Percentiles rank a stretch among this genome's conserved stretches.
Conservation (phyloP, 495 filamentous ascomycete species). For the Collariella sp. region DNA sequence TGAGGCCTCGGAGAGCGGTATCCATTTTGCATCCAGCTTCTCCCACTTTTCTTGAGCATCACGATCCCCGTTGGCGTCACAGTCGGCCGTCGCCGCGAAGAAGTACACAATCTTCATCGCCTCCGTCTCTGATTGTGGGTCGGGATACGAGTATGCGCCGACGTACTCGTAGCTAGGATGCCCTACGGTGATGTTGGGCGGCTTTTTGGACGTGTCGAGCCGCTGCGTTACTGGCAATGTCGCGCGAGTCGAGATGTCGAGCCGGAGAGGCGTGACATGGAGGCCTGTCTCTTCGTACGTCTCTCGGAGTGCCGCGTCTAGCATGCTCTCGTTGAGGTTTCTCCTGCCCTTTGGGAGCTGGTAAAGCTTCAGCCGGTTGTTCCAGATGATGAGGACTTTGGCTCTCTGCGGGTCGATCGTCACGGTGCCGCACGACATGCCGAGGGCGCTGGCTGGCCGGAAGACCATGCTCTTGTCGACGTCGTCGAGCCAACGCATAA, state of each 20-base stretch:
- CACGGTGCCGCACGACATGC: slow-evolving; percentile 40
- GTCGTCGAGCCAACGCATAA: slow-evolving; percentile 13
- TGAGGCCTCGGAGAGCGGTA: slow-evolving; percentile 15
- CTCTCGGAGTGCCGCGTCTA: slow-evolving; percentile 36
- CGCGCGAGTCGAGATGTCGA: slow-evolving; percentile 32
- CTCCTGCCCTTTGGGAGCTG: slow-evolving; percentile 42
- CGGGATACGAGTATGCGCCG: slow-evolving; percentile 22
- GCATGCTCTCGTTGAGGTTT: slow-evolving; percentile 37
- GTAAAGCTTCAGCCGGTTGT: slow-evolving; percentile 35
- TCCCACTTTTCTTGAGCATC: slow-evolving; percentile 27
- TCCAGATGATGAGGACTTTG: slow-evolving; percentile 35
- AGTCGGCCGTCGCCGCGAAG: slow-evolving; percentile 26
- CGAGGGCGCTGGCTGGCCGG: slow-evolving; percentile 29
- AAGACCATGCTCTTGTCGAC: slow-evolving; percentile 27
- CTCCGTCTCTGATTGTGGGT: slow-evolving; percentile 23
- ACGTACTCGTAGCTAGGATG: slow-evolving; percentile 23
- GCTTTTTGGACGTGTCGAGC: slow-evolving; percentile 4
- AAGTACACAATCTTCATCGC: slow-evolving; percentile 26
- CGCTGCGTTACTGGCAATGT: slow-evolving; percentile 13
- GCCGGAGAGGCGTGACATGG: slow-evolving; percentile 26
- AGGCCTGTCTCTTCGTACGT: slow-evolving; percentile 40
- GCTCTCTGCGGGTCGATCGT: slow-evolving; percentile 30
- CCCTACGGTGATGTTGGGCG: slow-evolving; percentile 21
- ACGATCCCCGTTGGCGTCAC: slow-evolving; percentile 10
- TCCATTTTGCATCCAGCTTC: slow-evolving; percentile 22